Percentiles rank a stretch among this genome's conserved stretches.
Conservation (phyloP, 108 stramenopile species). For the Cyclotella kingstonii region DNA sequence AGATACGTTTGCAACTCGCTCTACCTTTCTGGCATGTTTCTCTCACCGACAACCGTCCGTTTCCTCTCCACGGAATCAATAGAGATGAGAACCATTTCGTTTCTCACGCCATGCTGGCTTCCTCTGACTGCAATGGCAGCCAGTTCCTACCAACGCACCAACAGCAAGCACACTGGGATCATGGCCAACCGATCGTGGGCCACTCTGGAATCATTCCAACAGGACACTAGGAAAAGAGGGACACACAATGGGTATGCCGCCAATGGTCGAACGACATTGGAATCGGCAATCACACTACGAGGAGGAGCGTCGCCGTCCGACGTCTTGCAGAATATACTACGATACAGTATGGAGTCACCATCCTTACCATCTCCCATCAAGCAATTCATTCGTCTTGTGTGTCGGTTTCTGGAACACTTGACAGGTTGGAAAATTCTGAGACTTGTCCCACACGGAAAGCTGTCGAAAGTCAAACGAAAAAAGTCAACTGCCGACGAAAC, state of each 20-base stretch:
- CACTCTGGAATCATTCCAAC: too few relatives aligned
- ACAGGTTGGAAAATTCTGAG: conserved; percentile 31
- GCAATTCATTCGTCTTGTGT: conserved; percentile 28
- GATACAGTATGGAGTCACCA: conserved; percentile 19
- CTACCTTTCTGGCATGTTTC: too few relatives aligned
- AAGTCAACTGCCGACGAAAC: not conserved
- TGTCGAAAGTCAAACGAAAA: not conserved
- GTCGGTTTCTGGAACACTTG: conserved; percentile 22
- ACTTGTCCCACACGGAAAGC: conserved; percentile 6
- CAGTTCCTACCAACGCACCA: too few relatives aligned
- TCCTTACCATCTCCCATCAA: conserved; percentile 31
- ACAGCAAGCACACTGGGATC: too few relatives aligned
- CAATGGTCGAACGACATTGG: not conserved
- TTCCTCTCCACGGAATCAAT: too few relatives aligned
- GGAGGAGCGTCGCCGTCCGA: conserved; percentile 24
- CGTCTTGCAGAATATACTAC: conserved; percentile 19
- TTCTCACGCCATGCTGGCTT: too few relatives aligned
- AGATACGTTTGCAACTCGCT: too few relatives aligned
- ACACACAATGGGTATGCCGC: not conserved
- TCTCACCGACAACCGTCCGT: too few relatives aligned
- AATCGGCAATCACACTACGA: conserved; percentile 12
- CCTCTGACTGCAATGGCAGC: too few relatives aligned
- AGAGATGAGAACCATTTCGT: too few relatives aligned
- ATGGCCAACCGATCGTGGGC: not conserved
- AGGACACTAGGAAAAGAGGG: not conserved